Conservation (phyloP, 345 rosid genomes). For the Salix udensis region DNA sequence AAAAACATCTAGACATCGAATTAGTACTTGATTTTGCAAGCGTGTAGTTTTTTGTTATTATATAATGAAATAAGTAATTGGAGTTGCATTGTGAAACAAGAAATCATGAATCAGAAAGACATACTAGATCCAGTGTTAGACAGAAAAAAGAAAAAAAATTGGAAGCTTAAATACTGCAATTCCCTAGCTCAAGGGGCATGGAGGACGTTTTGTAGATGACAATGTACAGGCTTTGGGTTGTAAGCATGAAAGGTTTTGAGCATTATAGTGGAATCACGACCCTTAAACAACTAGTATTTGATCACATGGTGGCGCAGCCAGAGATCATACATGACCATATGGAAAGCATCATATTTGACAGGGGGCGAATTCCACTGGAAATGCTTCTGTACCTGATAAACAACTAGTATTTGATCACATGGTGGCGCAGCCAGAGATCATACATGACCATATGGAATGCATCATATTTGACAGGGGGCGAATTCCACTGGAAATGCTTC, state of each 20-base stretch:
- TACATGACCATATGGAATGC: constrained; percentile 98
- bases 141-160: no score
- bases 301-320: constrained; percentile 93
- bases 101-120: background rate
- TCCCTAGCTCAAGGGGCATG: background rate
- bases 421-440: constrained; percentile 91
- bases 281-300: constrained; percentile 48
- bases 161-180: background rate
- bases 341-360: constrained; percentile 73
- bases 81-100: background rate
- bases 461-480: constrained; percentile 73
- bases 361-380: constrained; percentile 97
- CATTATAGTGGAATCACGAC: no score
- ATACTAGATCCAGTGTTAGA: background rate
- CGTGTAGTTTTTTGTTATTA: no score
- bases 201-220: background rate
- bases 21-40: no score
- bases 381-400: constrained; percentile 83
- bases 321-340: constrained; percentile 93
- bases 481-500: constrained; percentile 95
- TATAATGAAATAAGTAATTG: no score
- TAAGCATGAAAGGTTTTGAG: background rate
- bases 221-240: background rate
- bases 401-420: constrained; percentile 38
- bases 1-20: no score